Percentiles rank a stretch among this genome's conserved stretches.
Conservation (phyloP, 2,329 filamentous ascomycete species). For the Xylaria polymorpha region DNA sequence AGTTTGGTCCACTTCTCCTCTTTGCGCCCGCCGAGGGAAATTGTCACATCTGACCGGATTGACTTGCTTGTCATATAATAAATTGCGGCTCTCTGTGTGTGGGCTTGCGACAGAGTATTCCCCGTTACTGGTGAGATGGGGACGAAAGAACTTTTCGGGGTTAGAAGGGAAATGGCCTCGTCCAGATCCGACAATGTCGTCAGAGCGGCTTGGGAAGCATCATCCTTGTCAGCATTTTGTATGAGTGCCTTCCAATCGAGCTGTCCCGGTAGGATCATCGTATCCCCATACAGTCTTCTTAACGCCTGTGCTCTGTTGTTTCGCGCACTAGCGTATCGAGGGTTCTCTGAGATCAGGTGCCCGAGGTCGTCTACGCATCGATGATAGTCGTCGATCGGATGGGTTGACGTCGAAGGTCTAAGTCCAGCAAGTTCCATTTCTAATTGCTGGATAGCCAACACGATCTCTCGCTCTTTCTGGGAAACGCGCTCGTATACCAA, state of each 20-base stretch:
- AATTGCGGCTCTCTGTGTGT: conserved; percentile 77
- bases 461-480: conserved; percentile 63
- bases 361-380: conserved; percentile 62
- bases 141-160: conserved; percentile 61
- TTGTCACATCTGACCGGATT: conserved; percentile 51
- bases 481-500: conserved; percentile 63
- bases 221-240: conserved; percentile 51
- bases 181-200: conserved; percentile 66
- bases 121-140: conserved; percentile 72
- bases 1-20: conserved; percentile 64
- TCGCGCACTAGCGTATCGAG: conserved; percentile 76
- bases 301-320: conserved; percentile 80
- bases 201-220: conserved; percentile 55
- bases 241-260: conserved; percentile 57
- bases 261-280: conserved; percentile 60
- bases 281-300: conserved; percentile 71
- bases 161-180: conserved; percentile 67
- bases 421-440: conserved; percentile 64
- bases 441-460: conserved; percentile 64
- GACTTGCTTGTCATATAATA: conserved; percentile 69
- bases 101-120: conserved; percentile 74
- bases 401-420: conserved; percentile 51
- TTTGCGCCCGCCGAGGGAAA: conserved; percentile 56
- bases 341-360: conserved; percentile 66
- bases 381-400: conserved; percentile 60